Evolutionary conservation across 352 stramenopile species (phyloP).

Genomic region (Phytophthora sansomeana): DNA sequence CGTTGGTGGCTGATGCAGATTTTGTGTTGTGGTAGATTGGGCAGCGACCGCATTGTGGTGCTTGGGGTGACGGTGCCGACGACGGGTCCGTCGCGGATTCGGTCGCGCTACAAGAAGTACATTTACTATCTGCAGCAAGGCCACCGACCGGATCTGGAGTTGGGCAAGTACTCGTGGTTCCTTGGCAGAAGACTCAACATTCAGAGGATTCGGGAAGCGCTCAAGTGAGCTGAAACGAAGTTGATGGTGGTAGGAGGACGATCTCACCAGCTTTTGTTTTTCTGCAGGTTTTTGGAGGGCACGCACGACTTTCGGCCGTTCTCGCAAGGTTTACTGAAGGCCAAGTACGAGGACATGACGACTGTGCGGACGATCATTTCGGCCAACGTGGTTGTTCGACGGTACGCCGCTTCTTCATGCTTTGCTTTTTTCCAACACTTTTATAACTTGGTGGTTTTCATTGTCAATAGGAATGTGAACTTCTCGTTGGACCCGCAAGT

Average conservation of each 20-base stretch:
- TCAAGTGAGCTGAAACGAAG: constrained; percentile 45
- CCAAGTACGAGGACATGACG: constrained; percentile 61
- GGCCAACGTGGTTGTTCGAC: constrained; percentile 62
- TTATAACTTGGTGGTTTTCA: background rate
- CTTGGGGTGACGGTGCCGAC: constrained; percentile 47
- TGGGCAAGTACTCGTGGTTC: constrained; percentile 87
- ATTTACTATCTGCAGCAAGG: constrained; percentile 92
- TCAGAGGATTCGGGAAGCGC: constrained; percentile 64
- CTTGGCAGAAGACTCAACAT: constrained; percentile 74
- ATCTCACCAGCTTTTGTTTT: constrained; percentile 6
- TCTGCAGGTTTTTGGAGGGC: constrained; percentile 64
- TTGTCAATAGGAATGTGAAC: constrained; percentile 57
- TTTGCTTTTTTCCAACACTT: background rate
- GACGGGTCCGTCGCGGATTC: constrained; percentile 63
- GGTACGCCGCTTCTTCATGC: constrained; percentile 36
- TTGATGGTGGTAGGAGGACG: background rate
- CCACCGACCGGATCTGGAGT: constrained; percentile 66
- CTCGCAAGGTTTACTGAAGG: constrained; percentile 77
- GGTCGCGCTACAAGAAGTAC: constrained; percentile 89
- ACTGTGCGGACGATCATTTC: constrained; percentile 78
- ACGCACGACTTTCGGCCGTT: constrained; percentile 85
- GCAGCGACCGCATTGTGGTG: constrained; percentile 51
- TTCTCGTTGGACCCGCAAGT: constrained; percentile 72
- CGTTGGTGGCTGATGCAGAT: background rate
- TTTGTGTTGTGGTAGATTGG: constrained; percentile 38